Base-by-base conservation (phyloP, 371 early-diverging fungal species). In the Mucor velutinosus region DNA sequence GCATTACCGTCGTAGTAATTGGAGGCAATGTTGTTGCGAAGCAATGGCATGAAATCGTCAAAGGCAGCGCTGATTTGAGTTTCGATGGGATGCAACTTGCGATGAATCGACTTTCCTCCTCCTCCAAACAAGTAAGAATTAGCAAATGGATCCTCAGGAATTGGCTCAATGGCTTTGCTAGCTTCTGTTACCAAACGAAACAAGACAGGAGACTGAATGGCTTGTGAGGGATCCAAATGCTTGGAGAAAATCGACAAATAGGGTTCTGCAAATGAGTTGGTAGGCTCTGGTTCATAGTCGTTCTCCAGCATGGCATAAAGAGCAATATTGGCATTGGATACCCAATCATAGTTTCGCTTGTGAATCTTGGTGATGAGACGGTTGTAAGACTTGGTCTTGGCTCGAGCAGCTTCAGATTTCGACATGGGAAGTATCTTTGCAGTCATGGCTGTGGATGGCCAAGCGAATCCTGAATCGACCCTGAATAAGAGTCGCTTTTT, bases 361-460 rank as follows among this genome's bases (percentile, higher is more conserved):
- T 58, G 67, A 37, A 76, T 78, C n/a, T 67, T 65, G 39, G 67
- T 70, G 56, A 81, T 81, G 10, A 69, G 33, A 23, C 81, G 73
- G 49, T 81, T 73, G 47, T 81, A 78, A 17, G 76, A 78, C 32
- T 76, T 81, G 19, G 76, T 74, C 41, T 78, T 80, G 47, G 78
- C 78, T 15, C 58, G 65, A 37, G 76, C 69, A 10, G 81, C 78
- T 43, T 81, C 78, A 11, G 69, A 55, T 51, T 81, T 76, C 19
- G 70, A 73, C 73, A 78, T 76, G 21, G 65, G 33, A 5, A 29
- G 21, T 4, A 6, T 41, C 19, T 37, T 59, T 25, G 49, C 33
- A 0, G 53, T 35, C 3, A 39, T 23, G 25, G 51, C 6, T 15
- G 19, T 10, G 8, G 51, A 23, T 6, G 66, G 60, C 66, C 67